Base-by-base conservation (phyloP, 257 asterid genomes). In the Solanum medicagineum region DNA sequence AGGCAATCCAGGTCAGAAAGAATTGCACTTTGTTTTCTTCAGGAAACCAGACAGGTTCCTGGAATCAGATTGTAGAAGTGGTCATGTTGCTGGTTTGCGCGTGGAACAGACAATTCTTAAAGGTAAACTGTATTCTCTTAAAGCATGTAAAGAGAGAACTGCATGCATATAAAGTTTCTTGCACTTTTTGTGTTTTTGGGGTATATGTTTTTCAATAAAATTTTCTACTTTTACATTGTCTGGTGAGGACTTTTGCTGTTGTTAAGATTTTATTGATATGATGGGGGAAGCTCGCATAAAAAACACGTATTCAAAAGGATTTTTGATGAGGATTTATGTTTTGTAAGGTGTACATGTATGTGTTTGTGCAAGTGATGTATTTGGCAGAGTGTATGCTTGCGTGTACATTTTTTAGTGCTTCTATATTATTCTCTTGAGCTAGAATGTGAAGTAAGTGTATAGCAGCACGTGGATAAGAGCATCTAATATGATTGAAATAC, bases 21-120 rank as follows among this genome's bases (percentile, higher is more conserved):
- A 96, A 83, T 96, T 96, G 85, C 98, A 95, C 85, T 96, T 96
- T 88, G 91, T 92, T 86, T 96, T 95, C 95, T 95, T 95, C 87
- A 94, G 55, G 85, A 94, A 89, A 88, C 98, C 99, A 42, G 95
- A 92, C 69, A 92, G 87, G 88, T 95, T 96, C 89, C 87, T 92
- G 53, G 95, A 91, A 84, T 91, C 93, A 9, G 90, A 88, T 83
- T 84, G 81, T 57, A 87, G 82, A 83, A 87, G 85, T 49, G 94
- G 94, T 81, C 93, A 89, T 86, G 91, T 93, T 87, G 90, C 91
- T 90, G 92, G 97, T 80, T 91, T 95, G 86, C 91, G 85, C 56
- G 87, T 96, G 84, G 99, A 96, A 93, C 93, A 87, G 91, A 95
- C 99, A 53, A 83, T 86, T 81, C 91, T 96, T 82, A 85, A 69